These are phyloP conservation scores for Eimeria brunetti DNA, from an alignment of 169 alveolate genomes.

Conservation along the genomic window DNA sequence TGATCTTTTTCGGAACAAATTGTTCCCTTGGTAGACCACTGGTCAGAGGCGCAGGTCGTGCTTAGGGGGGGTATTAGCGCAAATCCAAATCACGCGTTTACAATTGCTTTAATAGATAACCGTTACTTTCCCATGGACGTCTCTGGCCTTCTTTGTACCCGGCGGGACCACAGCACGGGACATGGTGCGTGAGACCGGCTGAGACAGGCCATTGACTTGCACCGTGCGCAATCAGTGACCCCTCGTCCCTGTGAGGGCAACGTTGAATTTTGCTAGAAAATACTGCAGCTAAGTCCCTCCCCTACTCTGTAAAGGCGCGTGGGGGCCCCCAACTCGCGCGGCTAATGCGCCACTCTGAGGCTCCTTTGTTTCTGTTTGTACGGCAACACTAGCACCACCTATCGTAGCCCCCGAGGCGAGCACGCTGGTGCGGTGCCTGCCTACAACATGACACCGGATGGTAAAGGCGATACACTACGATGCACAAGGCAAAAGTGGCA, in stretches of 20 bases:
- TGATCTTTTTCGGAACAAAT: background rate
- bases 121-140: background rate
- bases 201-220: background rate
- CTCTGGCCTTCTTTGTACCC: background rate
- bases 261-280: background rate
- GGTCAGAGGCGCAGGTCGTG: background rate
- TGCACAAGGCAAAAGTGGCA: background rate
- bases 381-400: background rate
- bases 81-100: background rate
- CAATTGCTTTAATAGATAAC: background rate
- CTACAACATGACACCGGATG: background rate
- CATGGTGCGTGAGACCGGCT: background rate
- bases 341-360: background rate
- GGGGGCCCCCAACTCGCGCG: too few relatives aligned
- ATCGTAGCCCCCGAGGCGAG: background rate
- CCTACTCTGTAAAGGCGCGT: too few relatives aligned
- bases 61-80: too few relatives aligned
- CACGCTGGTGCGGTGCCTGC: background rate
- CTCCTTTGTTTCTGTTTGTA: background rate
- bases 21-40: background rate
- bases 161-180: too few relatives aligned
- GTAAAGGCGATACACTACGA: background rate
- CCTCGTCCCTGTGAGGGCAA: background rate
- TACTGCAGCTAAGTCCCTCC: background rate
- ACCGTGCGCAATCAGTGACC: background rate